Evolutionary conservation across 2,329 filamentous ascomycete genomes (phyloP), one percentile per base, ranked within the genome.

Genomic region (Talaromyces sp.): DNA sequence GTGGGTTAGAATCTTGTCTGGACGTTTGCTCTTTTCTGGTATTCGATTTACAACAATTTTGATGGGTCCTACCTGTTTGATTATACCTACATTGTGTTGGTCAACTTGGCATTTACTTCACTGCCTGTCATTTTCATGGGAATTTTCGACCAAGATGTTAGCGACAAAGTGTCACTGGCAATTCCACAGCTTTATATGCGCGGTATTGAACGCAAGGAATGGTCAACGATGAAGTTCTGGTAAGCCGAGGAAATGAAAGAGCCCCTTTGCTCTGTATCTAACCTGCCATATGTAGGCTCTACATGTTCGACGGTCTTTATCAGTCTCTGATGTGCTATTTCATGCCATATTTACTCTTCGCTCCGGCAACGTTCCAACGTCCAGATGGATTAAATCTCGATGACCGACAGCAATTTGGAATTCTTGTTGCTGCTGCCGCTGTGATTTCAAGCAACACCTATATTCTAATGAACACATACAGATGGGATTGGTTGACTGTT

Each of bases 1-100:
- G 5, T 32, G 75, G 63, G 3, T 21, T 66, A 88, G 88, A 99
- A 97, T 80, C 89, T 99, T 76, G 89, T 97, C 57, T 99, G 94
- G 94, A 94, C 91, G 0, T 93, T 97, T 71, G 85, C 89, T 50
- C 89, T 99, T 61, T 97, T 97, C 83, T 97, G 93, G 93, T 99
- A 90, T 76, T 92, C 95, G 73, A 91, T 96, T 58, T 99, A 89
- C 77, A 91, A 90, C 80, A 89, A 96, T 77, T 97, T 95, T 74
- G 94, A 99, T 78, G 92, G 93, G 75, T 93, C 93, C 52, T 97
- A 97, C 73, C 86, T 97, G 57, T 97, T 95, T 79, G 94, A 99
- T 75, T 97, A 96, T 80, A 95, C 91, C 43, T 99, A 97, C 77
- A 96, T 99, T 69, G 83, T 97, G 64, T 84, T 97, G 72, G 96